Conservation (phyloP, 2,329 filamentous ascomycete genomes). For the Aspergillus sp. region DNA sequence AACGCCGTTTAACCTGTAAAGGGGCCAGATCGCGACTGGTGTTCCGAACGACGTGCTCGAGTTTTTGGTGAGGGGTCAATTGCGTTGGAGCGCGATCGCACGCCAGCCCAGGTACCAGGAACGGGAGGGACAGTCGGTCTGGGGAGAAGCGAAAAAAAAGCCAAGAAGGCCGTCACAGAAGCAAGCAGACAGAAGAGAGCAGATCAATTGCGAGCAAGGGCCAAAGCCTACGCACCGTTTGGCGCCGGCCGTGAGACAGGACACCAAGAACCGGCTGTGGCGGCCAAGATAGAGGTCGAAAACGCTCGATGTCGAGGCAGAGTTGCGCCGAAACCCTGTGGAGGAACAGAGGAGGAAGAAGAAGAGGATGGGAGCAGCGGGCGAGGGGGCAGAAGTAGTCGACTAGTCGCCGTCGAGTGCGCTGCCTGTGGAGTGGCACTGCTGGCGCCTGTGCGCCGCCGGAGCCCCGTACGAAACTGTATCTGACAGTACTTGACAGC, state of each 20-base stretch:
- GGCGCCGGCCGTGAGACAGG: conserved; percentile 48
- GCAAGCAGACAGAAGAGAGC: conserved; percentile 18
- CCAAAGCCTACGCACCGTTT: conserved; percentile 48
- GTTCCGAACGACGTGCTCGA: neutral
- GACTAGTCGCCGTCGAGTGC: neutral
- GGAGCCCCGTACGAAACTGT: neutral
- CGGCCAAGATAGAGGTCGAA: conserved; percentile 37
- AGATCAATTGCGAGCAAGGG: conserved; percentile 26
- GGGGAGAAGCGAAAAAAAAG: conserved; percentile 14
- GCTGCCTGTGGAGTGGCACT: conserved; percentile 1
- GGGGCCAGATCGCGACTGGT: conserved; percentile 21
- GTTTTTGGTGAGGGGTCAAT: conserved; percentile 8
- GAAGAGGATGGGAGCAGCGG: conserved; percentile 13
- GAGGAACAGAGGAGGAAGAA: conserved; percentile 14
- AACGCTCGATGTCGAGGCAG: conserved; percentile 36
- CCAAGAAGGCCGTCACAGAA: conserved; percentile 16
- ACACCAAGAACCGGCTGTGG: conserved; percentile 48
- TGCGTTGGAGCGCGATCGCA: conserved; percentile 12
- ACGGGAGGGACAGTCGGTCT: conserved; percentile 18
- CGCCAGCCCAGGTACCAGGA: conserved; percentile 17
- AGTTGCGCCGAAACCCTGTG: conserved; percentile 26
- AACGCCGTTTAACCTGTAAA: conserved; percentile 22
- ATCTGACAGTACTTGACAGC: neutral
- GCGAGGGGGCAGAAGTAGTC: conserved; percentile 16
- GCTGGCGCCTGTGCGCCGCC: neutral